Base-by-base conservation (phyloP, 73 alveolate genomes). In the Halteria grandinella region DNA sequence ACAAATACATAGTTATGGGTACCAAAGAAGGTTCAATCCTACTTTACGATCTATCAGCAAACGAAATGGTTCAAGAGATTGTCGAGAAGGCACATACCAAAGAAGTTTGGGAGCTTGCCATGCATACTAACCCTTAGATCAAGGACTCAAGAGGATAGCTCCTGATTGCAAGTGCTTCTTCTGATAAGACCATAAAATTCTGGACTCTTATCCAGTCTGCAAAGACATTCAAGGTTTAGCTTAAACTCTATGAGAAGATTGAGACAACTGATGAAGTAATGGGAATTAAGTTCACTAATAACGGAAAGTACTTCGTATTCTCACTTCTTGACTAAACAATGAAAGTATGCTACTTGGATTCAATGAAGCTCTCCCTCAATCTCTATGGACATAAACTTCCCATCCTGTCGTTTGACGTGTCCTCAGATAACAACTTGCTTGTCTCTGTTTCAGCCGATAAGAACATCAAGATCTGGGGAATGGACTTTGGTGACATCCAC, bases 401-500 rank as follows among this genome's bases (percentile, higher is more conserved):
- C 8, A 89, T 90, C 8, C 69, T 94, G 0, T 59, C 92, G 59
- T 91, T 93, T 76, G 98, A 92, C 51, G 91, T 93, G 28, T 91
- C 98, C 51, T 63, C 94, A 39, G 99, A 95, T 87, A 90, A 90
- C 41, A 64, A 89, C 39, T 73, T 95, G 45, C 41, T 95, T 29
- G 95, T 91, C 0, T 89, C 97, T 43, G 95, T 97, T 12, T 91
- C 97, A 15, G 91, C 95, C 10, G 99, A 95, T 86, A 95, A 95
- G 69, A 95, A 95, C 73, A 89, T 95, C 21, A 95, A 95, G 84
- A 80, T 95, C 28, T 95, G 99, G 99, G 99, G 98, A 40, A 86
- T 93, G 91, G 99, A 95, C 86, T 95, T 91, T 63, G 99, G 99
- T 1, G 96, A 95, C 64, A 89, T 97, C 47, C 97, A 95, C 63